Conservation (phyloP, 1,139 yeast genomes). For the Pichia sp. region DNA sequence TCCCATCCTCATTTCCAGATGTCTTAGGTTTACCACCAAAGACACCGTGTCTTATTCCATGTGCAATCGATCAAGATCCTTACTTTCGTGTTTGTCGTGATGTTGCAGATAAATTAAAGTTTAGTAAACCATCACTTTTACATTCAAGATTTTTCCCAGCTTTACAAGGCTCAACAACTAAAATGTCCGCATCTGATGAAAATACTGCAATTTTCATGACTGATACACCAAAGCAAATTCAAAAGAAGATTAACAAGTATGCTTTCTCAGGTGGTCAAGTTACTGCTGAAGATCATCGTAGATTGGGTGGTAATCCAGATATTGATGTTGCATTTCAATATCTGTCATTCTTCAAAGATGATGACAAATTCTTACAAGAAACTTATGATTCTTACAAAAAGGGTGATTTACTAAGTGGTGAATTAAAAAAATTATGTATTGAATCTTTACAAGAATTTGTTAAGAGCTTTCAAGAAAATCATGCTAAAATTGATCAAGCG, state of each 20-base stretch:
- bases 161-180: slow-evolving; percentile 90
- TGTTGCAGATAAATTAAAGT: slow-evolving; percentile 89
- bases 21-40: slow-evolving; percentile 76
- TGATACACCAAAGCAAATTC: slow-evolving; percentile 86
- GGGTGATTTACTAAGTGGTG: slow-evolving; percentile 88
- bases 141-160: slow-evolving; percentile 99
- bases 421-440: slow-evolving; percentile 85
- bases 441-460: slow-evolving; percentile 75
- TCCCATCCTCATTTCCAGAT: slow-evolving; percentile 93
- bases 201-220: slow-evolving; percentile 86
- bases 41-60: slow-evolving; percentile 95
- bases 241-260: slow-evolving; percentile 90
- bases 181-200: slow-evolving; percentile 91
- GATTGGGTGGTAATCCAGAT: slow-evolving; percentile 88
- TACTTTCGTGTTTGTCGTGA: slow-evolving; percentile 97
- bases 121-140: slow-evolving; percentile 82
- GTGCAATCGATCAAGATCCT: slow-evolving; percentile 99
- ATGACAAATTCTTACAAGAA: slow-evolving; percentile 67
- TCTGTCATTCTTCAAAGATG: slow-evolving; percentile 79
- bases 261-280: slow-evolving; percentile 96
- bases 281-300: slow-evolving; percentile 83
- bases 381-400: slow-evolving; percentile 61
- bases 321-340: slow-evolving; percentile 95
- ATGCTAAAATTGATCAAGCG: slow-evolving; percentile 62
- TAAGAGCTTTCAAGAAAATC: slow-evolving; percentile 69